Evolutionary conservation across 1,139 yeast species (phyloP).

Genomic region (Kurtzmaniella natalensis): DNA sequence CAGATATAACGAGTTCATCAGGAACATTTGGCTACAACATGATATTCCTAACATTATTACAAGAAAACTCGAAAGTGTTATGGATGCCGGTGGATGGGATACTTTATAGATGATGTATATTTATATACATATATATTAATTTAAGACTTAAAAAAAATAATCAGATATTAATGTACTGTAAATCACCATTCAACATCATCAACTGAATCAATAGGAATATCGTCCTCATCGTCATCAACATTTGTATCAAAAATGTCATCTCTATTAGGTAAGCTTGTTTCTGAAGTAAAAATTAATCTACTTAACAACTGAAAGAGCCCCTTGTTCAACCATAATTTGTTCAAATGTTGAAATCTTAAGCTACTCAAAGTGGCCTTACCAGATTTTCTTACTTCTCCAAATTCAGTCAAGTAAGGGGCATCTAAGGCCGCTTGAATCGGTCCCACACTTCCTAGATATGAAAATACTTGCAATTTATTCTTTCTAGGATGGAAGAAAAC

Average conservation of each 20-base stretch:
- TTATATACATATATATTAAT: too few relatives aligned
- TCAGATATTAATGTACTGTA: neutral
- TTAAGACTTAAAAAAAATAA: conserved; percentile 1
- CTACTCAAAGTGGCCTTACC: conserved; percentile 52
- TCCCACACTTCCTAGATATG: conserved; percentile 23
- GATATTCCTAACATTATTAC: conserved; percentile 75
- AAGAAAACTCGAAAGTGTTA: conserved; percentile 68
- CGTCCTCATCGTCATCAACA: conserved; percentile 16
- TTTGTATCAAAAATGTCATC: conserved; percentile 7
- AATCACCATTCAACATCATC: conserved; percentile 7
- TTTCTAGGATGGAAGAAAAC: conserved; percentile 42
- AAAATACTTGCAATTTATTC: conserved; percentile 33
- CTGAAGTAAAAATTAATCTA: conserved; percentile 12
- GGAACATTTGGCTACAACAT: conserved; percentile 74
- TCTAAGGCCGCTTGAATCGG: conserved; percentile 32
- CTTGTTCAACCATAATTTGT: conserved; percentile 56
- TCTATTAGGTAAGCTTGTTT: conserved; percentile 3
- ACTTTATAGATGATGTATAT: conserved; percentile 46
- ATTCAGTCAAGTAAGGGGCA: conserved; percentile 68
- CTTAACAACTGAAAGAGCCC: conserved; percentile 39
- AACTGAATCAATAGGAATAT: conserved; percentile 4
- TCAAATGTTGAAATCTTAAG: conserved; percentile 51
- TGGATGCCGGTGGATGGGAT: conserved; percentile 96
- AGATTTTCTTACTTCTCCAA: conserved; percentile 61
- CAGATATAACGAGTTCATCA: conserved; percentile 64